These are phyloP conservation scores for Nemania serpens DNA, from an alignment of 2,329 filamentous ascomycete species.

Conservation along the genomic window DNA sequence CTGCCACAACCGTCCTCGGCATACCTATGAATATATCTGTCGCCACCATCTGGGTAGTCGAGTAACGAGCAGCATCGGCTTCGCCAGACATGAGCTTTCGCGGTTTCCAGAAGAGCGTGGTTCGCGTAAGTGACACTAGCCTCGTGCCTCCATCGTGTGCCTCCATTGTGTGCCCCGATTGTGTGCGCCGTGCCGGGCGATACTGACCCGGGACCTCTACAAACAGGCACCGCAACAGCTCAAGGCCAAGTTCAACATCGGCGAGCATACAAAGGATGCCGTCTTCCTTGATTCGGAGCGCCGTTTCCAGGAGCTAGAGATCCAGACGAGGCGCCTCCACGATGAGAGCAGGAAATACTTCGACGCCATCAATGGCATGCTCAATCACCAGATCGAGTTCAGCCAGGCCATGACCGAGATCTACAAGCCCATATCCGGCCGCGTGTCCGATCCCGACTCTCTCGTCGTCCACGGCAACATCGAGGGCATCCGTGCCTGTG, in stretches of 20 bases:
- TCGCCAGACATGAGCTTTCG: constrained; percentile 83
- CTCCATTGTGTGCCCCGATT: not conserved
- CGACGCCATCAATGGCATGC: constrained; percentile 97
- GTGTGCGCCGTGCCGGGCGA: constrained; percentile 4
- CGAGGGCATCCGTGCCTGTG: constrained; percentile 91
- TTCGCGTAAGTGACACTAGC: constrained; percentile 64
- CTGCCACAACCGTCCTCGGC: not conserved
- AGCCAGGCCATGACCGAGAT: constrained; percentile 94
- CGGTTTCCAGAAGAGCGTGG: constrained; percentile 88
- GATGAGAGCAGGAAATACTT: constrained; percentile 98
- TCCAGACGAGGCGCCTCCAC: constrained; percentile 90
- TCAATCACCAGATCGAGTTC: constrained; percentile 97
- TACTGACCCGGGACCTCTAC: constrained; percentile 5
- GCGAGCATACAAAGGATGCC: constrained; percentile 91
- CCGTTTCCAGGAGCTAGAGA: constrained; percentile 91
- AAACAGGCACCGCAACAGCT: constrained; percentile 83
- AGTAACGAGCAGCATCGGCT: not conserved
- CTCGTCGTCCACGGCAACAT: constrained; percentile 82
- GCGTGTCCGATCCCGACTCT: constrained; percentile 89
- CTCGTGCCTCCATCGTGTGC: not conserved
- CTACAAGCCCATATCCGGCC: constrained; percentile 97
- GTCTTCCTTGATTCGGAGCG: constrained; percentile 95
- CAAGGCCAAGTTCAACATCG: constrained; percentile 91
- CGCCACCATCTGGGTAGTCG: not conserved
- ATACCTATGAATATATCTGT: not conserved